These are phyloP conservation scores for Agaricales sp. DNA, from an alignment of 1,284 basidiomycete genomes.

Conservation along the genomic window DNA sequence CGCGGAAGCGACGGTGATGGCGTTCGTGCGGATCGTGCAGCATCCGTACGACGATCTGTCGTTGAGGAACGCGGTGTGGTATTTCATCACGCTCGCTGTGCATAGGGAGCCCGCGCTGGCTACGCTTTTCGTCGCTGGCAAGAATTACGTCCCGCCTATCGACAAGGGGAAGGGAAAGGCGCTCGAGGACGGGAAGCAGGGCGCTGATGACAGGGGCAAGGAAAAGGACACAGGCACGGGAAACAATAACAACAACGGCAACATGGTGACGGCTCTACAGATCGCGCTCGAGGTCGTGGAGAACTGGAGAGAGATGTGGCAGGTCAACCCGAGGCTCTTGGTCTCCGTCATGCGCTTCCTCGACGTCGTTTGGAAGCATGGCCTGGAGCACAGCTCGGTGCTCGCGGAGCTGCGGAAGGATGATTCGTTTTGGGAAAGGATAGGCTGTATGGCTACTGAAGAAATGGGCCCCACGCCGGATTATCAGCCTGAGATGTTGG, in stretches of 20 bases:
- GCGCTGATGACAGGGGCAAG: slow-evolving; percentile 16
- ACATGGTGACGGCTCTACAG: slow-evolving; percentile 39
- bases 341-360: slow-evolving; percentile 73
- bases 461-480: slow-evolving; percentile 62
- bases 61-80: slow-evolving; percentile 73
- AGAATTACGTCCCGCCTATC: slow-evolving; percentile 38
- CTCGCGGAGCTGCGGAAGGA: slow-evolving; percentile 49
- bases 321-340: slow-evolving; percentile 66
- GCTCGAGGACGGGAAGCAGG: slow-evolving; percentile 11
- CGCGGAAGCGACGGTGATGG: slow-evolving; percentile 54
- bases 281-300: slow-evolving; percentile 57
- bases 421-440: slow-evolving; percentile 50
- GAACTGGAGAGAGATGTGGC: slow-evolving; percentile 67
- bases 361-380: slow-evolving; percentile 77
- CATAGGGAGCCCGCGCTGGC: slow-evolving; percentile 86
- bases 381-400: slow-evolving; percentile 58
- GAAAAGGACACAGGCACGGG: slow-evolving; percentile 12
- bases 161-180: slow-evolving; percentile 30
- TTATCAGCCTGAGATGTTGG: slow-evolving; percentile 39
- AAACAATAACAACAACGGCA: slow-evolving; percentile 16
- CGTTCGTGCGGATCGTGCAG: slow-evolving; percentile 53
- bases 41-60: slow-evolving; percentile 63
- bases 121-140: slow-evolving; percentile 69
- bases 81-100: slow-evolving; percentile 72
- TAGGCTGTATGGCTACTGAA: slow-evolving; percentile 50